phyloP scores from a whole-genome alignment of 163 green algal genomes.

The Volvox carteri region DNA sequence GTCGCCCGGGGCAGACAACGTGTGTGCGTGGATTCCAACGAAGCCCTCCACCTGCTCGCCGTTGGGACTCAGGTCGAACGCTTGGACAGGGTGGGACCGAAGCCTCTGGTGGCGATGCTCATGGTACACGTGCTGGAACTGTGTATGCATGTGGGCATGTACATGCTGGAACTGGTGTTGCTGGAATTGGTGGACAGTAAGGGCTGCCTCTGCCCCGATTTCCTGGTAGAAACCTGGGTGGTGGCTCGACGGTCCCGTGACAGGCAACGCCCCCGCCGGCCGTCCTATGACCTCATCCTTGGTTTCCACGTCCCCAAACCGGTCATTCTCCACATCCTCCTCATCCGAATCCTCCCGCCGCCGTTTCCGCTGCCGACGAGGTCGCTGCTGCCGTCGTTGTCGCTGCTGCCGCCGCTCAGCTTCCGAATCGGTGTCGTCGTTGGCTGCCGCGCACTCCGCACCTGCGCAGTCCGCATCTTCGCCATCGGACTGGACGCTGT shows the following conservation, averaged over 20 bases:
- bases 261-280: not conserved
- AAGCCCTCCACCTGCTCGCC: not conserved
- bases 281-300: conserved; percentile 3
- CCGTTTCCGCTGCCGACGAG: conserved; percentile 18
- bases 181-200: conserved; percentile 7
- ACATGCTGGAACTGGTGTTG: not conserved
- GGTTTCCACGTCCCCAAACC: not conserved
- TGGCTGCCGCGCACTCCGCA: not conserved
- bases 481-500: not conserved
- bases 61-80: not conserved
- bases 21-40: not conserved
- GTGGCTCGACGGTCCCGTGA: not conserved
- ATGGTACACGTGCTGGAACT: not conserved
- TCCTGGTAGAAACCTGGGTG: not conserved
- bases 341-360: conserved; percentile 34
- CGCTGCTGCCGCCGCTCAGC: conserved; percentile 4
- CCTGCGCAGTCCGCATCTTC: not conserved
- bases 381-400: conserved; percentile 2
- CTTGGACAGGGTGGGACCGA: conserved; percentile 12
- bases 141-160: not conserved
- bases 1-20: not conserved
- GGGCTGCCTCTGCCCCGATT: not conserved
- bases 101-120: conserved; percentile 6
- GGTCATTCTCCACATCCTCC: conserved; percentile 1
- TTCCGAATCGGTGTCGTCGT: not conserved